Percentiles rank a stretch among this genome's conserved stretches.
Evolutionary conservation across 495 filamentous ascomycete genomes (phyloP).

Genomic region (Penicillium pancosmium): DNA sequence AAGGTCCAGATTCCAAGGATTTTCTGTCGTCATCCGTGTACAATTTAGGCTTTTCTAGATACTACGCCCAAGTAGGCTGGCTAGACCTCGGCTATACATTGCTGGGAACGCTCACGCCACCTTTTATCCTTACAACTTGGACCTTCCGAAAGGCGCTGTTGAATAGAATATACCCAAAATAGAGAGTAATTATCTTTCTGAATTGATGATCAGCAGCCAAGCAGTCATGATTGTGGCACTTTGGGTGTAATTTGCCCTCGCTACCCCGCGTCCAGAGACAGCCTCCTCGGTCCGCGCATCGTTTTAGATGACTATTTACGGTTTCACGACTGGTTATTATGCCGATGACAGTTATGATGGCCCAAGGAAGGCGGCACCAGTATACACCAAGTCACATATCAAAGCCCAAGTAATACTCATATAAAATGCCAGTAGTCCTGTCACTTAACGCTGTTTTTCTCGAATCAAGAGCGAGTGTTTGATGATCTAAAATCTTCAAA

Average conservation of each 20-base stretch:
- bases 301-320: neutral
- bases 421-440: neutral
- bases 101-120: slow-evolving; percentile 13
- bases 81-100: slow-evolving; percentile 17
- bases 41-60: neutral
- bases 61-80: neutral
- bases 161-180: neutral
- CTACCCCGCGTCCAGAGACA: slow-evolving; percentile 13
- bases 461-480: neutral
- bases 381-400: neutral
- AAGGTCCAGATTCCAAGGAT: neutral
- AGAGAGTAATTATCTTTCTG: neutral
- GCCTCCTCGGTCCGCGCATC: slow-evolving; percentile 19
- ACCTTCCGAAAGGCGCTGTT: neutral
- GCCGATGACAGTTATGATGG: neutral
- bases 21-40: neutral
- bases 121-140: slow-evolving; percentile 1
- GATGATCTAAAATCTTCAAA: neutral
- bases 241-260: neutral
- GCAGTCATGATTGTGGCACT: neutral
- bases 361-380: too few species aligned
- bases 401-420: neutral
- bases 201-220: neutral
- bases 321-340: neutral
- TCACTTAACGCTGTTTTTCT: neutral